Base-by-base conservation (phyloP, 2,329 filamentous ascomycete genomes). In the Epichloe uncinata region DNA sequence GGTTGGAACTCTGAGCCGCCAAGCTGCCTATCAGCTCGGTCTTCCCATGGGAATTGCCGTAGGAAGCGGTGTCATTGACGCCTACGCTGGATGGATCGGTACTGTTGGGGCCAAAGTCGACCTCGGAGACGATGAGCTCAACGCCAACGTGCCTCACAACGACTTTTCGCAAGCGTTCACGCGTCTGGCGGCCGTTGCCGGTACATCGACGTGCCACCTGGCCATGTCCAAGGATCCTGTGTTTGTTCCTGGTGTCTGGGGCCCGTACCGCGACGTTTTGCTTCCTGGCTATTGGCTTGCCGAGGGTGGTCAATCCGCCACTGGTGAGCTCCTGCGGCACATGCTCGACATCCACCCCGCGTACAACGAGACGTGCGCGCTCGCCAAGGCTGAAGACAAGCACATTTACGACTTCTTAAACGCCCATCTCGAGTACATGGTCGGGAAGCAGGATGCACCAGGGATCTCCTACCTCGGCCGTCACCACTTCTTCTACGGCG, bases 401-500 rank as follows among this genome's bases (percentile, higher is more conserved):
- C 95, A 90, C 69, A 88, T 97, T 55, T 98, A 96, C 70, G 89
- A 95, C 63, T 95, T 90, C 66, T 78, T 98, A 50, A 97, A 98
- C 67, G 77, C 82, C 54, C 89, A 94, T 61, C 79, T 98, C 11
- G 78, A 81, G 53, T 81, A 87, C 58, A 77, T 97, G 73, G 78
- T 78, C 22, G 77, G 83, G 59, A 82, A 82, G 60, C 68, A 72
- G 22, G 71, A 75, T 2, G 87, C 87, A 2, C 90, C 90, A 0
- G 81, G 80, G 48, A 78, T 97, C 54, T 84, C 87, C 16, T 94
- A 90, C 66, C 75, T 98, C 2, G 89, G 82, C 12, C 86, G 91
- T 8, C 91, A 98, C 68, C 85, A 95, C 71, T 98, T 98, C 79
- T 94, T 98, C 73, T 98, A 98, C 66, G 93, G 93, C 55, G 93